Base-by-base conservation (phyloP, 768 basidiomycete species). In the Mycena filopes region DNA sequence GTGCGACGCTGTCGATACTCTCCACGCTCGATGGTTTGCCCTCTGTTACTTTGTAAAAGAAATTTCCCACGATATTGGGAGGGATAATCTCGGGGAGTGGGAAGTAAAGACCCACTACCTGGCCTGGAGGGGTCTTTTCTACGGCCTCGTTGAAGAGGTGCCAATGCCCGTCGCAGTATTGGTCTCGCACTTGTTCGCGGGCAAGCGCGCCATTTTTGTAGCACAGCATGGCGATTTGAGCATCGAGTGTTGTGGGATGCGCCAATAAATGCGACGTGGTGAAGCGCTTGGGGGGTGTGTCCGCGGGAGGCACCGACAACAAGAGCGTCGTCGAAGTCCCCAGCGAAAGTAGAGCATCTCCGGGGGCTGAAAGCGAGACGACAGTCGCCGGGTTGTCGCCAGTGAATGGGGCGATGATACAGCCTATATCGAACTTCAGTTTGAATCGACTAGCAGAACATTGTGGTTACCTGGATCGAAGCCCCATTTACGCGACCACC, bases 381-480 rank as follows among this genome's bases (percentile, higher is more conserved):
- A 95, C 88, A 15, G 93, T 93, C 4, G 93, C 91, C 8, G 94
- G 92, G 75, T 97, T 97, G 74, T 97, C 95, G 4, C 95, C 95
- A 0, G 93, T 95, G 73, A 95, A 94, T 0, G 93, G 91, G 4
- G 91, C 90, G 53, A 97, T 83, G 46, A 88, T 80, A 72, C 94
- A 96, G 15, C 90, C 93, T 89, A 56, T 5, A 38, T 26, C 53
- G 13, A 1, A 41, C 29, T 0, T 56, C 28, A 56, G 21, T 1
- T 20, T 42, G 2, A 53, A 50, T 51, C 21, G 18, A 42, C 43
- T 49, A 43, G 55, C 28, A 29, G 36, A 40, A 55, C 28, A 31
- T 28, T 48, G 21, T 36, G 63, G 76, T 45, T 70, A 89, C 91
- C 86, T 73, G 87, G 80, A 71, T 80, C 84, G 72, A 95, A 91